Evolutionary conservation across 2,329 filamentous ascomycete genomes (phyloP).

Genomic region (Epichloe elymi): DNA sequence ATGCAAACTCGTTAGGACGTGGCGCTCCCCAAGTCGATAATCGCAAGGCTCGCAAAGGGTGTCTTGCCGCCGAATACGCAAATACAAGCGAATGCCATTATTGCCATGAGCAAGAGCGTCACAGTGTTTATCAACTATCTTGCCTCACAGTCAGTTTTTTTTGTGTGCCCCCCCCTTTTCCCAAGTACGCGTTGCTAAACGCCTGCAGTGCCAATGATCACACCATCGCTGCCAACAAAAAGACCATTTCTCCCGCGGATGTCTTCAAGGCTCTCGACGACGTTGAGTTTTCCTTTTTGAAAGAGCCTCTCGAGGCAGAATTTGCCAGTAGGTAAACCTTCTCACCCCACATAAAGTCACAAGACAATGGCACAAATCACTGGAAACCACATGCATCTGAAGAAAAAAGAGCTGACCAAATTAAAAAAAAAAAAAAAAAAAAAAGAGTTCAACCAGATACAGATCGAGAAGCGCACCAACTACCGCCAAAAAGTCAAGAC

Average conservation of each 20-base stretch:
- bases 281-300: conserved; percentile 66
- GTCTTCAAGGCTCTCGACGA: conserved; percentile 68
- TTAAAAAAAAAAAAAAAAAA: accelerated
- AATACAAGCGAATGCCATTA: conserved; percentile 69
- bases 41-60: conserved; percentile 66
- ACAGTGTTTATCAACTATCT: conserved; percentile 77
- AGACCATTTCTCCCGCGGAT: conserved; percentile 64
- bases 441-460: conserved; percentile 57
- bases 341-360: no score
- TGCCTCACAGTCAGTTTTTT: conserved; percentile 46
- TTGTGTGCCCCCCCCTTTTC: no score
- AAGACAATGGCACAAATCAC: no score
- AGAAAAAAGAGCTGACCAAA: no score
- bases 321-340: conserved; percentile 48
- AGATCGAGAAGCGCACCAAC: conserved; percentile 60
- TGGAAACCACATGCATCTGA: no score
- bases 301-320: conserved; percentile 56
- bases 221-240: conserved; percentile 53
- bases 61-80: conserved; percentile 70
- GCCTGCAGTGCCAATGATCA: conserved; percentile 55
- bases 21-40: conserved; percentile 66
- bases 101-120: conserved; percentile 68
- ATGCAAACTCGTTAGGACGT: conserved; percentile 46
- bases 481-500: conserved; percentile 59
- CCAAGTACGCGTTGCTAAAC: not conserved